Conservation (phyloP, 1,284 basidiomycete species). For the Pseudozyma tsukubaensis region DNA sequence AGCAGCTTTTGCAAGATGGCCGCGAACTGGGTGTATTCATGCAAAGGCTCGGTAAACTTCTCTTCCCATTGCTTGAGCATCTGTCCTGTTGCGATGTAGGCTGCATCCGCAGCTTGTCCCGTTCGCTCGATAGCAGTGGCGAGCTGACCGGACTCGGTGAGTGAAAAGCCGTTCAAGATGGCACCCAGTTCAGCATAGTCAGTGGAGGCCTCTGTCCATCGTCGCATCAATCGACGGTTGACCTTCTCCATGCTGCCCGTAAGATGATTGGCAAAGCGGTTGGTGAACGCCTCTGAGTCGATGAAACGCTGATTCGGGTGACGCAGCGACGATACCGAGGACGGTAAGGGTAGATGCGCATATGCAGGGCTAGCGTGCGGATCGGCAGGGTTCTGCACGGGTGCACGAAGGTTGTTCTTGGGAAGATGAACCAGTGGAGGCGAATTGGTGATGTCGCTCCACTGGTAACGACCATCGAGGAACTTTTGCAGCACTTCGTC, state of each 20-base stretch:
- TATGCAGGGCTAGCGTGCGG: slow-evolving; percentile 80
- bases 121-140: slow-evolving; percentile 87
- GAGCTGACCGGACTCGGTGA: slow-evolving; percentile 81
- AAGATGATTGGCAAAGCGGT: slow-evolving; percentile 93
- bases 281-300: slow-evolving; percentile 95
- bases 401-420: slow-evolving; percentile 94
- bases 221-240: slow-evolving; percentile 86
- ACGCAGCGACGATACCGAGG: slow-evolving; percentile 70
- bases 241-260: slow-evolving; percentile 94
- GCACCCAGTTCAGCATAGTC: slow-evolving; percentile 96
- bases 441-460: slow-evolving; percentile 72
- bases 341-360: slow-evolving; percentile 84
- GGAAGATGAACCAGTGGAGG: slow-evolving; percentile 89
- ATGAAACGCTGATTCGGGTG: slow-evolving; percentile 76
- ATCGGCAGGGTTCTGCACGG: slow-evolving; percentile 92
- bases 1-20: slow-evolving; percentile 92
- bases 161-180: slow-evolving; percentile 91
- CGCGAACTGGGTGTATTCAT: slow-evolving; percentile 95
- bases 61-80: slow-evolving; percentile 73
- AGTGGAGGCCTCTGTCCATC: slow-evolving; percentile 91
- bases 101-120: slow-evolving; percentile 93
- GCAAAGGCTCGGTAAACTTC: slow-evolving; percentile 92
- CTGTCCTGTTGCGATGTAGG: slow-evolving; percentile 84
- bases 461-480: slow-evolving; percentile 92
- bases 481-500: slow-evolving; percentile 96